A percentile compares a stretch with the other conserved stretches of the same genome.
Evolutionary conservation across 2,329 filamentous ascomycete genomes (phyloP).

Genomic region (Xylariales sp.): DNA sequence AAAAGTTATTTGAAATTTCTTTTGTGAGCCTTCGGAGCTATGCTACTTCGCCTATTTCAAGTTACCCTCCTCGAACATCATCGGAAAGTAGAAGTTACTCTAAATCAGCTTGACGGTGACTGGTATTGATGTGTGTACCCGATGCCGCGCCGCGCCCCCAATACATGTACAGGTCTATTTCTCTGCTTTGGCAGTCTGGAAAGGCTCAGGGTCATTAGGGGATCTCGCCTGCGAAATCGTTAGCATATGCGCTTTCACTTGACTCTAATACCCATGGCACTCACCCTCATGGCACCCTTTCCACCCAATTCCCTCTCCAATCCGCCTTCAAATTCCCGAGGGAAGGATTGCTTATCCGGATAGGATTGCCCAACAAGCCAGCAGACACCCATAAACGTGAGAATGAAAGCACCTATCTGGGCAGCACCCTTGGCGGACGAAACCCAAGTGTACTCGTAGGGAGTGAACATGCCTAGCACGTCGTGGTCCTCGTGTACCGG

Average conservation of each 20-base stretch:
- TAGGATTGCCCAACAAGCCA: constrained; percentile 66
- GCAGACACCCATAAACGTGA: constrained; percentile 57
- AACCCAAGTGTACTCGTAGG: constrained; percentile 82
- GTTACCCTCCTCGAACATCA: too few relatives aligned
- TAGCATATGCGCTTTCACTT: constrained; percentile 9
- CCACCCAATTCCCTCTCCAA: constrained; percentile 73
- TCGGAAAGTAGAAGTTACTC: too few relatives aligned
- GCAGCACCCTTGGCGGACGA: constrained; percentile 64
- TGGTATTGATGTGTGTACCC: too few relatives aligned
- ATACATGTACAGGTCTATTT: constrained; percentile 28
- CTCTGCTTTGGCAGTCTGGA: constrained; percentile 22
- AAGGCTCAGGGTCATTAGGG: constrained; percentile 51
- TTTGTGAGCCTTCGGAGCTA: too few relatives aligned
- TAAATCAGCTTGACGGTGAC: too few relatives aligned
- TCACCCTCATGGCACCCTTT: constrained; percentile 59
- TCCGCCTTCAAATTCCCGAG: constrained; percentile 67
- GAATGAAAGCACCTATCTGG: constrained; percentile 65
- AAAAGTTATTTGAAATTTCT: too few relatives aligned
- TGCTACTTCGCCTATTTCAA: too few relatives aligned
- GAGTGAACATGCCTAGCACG: constrained; percentile 81
- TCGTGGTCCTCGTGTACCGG: constrained; percentile 97
- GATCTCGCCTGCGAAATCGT: constrained; percentile 43
- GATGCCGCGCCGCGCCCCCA: too few relatives aligned
- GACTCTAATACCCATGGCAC: constrained; percentile 26
- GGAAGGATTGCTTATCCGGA: constrained; percentile 65